Conservation (phyloP, 2,329 filamentous ascomycete species). For the Drechslera avenae region DNA sequence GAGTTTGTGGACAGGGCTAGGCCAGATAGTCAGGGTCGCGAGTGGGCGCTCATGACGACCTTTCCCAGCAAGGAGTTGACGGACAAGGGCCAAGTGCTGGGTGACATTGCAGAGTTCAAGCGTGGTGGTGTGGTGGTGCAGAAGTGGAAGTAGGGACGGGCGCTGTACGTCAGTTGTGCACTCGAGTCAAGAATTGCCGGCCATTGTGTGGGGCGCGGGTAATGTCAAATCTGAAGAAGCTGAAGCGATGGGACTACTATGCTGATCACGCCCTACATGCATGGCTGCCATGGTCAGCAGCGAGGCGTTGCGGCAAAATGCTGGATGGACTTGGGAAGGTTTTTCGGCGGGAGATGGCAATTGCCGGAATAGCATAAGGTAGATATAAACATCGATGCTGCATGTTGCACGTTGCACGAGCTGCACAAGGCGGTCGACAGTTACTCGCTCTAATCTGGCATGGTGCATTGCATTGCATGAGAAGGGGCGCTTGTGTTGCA, state of each 20-base stretch:
- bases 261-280: no score
- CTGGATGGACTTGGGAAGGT: neutral
- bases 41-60: conserved; percentile 78
- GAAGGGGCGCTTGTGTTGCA: conserved; percentile 1
- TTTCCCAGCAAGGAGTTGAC: conserved; percentile 82
- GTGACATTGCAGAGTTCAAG: conserved; percentile 57
- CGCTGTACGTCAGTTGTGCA: neutral
- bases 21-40: conserved; percentile 60
- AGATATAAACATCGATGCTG: conserved; percentile 2
- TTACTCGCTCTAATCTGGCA: conserved; percentile 1
- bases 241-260: neutral
- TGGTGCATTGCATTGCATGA: conserved; percentile 10
- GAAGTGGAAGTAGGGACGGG: conserved; percentile 54
- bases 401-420: conserved; percentile 7
- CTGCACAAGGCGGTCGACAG: conserved; percentile 4
- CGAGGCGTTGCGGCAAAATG: conserved; percentile 3
- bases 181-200: neutral
- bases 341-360: no score
- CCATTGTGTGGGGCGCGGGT: conserved; percentile 1
- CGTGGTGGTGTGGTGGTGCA: conserved; percentile 61
- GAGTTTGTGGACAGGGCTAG: conserved; percentile 71
- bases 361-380: conserved; percentile 1
- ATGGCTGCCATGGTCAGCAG: neutral
- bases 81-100: conserved; percentile 61
- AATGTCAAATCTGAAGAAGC: neutral